Conservation (phyloP, 106 monocot species). For the Gastrodia elata region DNA sequence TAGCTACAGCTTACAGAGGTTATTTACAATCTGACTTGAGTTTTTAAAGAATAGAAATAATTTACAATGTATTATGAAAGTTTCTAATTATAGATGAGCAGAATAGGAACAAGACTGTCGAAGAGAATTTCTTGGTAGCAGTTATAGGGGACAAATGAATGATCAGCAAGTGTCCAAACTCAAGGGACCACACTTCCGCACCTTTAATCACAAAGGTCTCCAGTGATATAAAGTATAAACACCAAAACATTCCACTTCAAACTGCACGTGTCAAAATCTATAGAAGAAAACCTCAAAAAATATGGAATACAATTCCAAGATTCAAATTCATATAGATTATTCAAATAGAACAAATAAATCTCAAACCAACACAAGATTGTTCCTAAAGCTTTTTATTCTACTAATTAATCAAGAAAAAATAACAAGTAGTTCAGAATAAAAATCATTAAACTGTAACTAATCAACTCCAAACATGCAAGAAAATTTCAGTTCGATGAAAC, state of each 20-base stretch:
- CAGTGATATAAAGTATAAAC: neutral
- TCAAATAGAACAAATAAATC: neutral
- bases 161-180: too few species aligned
- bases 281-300: neutral
- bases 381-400: neutral
- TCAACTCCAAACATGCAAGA: neutral
- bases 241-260: neutral
- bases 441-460: neutral
- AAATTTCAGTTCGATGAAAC: neutral
- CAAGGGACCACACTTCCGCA: too few species aligned
- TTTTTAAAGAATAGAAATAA: too few species aligned
- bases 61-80: too few species aligned
- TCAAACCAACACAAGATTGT: neutral
- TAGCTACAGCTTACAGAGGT: too few species aligned
- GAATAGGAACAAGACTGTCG: too few species aligned
- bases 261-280: neutral
- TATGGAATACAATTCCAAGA: neutral
- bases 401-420: neutral
- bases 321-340: slow-evolving; percentile 1
- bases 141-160: too few species aligned
- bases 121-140: too few species aligned
- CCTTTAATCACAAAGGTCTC: neutral
- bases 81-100: too few species aligned
- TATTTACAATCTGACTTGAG: too few species aligned
- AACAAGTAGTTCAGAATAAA: neutral